Conservation (phyloP, 1,284 basidiomycete species). For the Ceratobasidium sp. region DNA sequence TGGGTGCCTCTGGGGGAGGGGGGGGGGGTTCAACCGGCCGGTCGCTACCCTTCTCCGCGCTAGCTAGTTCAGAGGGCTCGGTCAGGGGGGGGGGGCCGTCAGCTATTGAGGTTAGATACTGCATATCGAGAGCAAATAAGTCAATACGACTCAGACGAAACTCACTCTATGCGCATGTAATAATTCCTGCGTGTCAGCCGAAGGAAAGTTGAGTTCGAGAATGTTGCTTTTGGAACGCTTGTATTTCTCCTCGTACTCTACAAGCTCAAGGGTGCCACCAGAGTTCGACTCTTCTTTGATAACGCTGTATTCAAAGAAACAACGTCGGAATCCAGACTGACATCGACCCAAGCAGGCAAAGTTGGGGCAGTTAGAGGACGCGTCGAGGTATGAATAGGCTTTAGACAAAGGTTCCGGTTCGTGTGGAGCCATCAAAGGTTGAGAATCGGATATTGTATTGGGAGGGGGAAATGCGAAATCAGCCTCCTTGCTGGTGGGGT, state of each 20-base stretch:
- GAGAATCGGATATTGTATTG: conserved; percentile 59
- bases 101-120: conserved; percentile 78
- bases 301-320: conserved; percentile 87
- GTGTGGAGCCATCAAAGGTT: conserved; percentile 67
- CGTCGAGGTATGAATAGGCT: conserved; percentile 62
- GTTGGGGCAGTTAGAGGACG: conserved; percentile 75
- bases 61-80: conserved; percentile 65
- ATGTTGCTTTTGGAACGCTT: conserved; percentile 65
- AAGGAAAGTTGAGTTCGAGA: conserved; percentile 83
- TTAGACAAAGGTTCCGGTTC: conserved; percentile 50
- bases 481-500: conserved; percentile 80
- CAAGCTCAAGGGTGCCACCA: conserved; percentile 61
- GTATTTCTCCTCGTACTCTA: conserved; percentile 72
- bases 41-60: conserved; percentile 55
- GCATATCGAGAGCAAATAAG: conserved; percentile 31
- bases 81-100: conserved; percentile 76
- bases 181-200: conserved; percentile 67
- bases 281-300: conserved; percentile 52
- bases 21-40: conserved; percentile 20
- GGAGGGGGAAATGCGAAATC: conserved; percentile 75
- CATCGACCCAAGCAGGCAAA: conserved; percentile 84
- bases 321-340: conserved; percentile 89
- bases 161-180: conserved; percentile 77
- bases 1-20: conserved; percentile 21
- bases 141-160: conserved; percentile 8